Evolutionary conservation across 805 yeast species (phyloP).

Genomic region (Teunomyces pallodes): DNA sequence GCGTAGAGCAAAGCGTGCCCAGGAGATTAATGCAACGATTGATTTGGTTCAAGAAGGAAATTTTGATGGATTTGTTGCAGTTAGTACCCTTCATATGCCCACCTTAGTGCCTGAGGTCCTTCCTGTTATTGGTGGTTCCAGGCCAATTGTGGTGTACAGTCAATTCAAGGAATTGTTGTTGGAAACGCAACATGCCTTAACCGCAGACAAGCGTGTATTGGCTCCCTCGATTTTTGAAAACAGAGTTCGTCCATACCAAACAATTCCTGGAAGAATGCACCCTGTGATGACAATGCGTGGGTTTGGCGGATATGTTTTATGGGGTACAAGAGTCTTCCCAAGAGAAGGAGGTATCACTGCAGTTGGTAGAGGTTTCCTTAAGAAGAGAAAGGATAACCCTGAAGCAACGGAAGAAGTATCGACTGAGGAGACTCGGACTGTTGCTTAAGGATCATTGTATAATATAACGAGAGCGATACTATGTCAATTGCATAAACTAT

Average conservation of each 20-base stretch:
- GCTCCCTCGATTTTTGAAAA: constrained; percentile 84
- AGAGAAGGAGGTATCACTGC: constrained; percentile 55
- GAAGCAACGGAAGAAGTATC: not conserved
- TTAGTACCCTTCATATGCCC: constrained; percentile 68
- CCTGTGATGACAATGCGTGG: constrained; percentile 93
- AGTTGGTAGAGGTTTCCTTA: constrained; percentile 61
- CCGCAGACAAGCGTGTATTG: constrained; percentile 64
- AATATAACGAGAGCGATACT: not conserved
- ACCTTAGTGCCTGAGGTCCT: constrained; percentile 61
- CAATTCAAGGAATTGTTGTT: constrained; percentile 79
- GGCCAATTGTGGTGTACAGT: constrained; percentile 80
- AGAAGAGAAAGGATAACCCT: constrained; percentile 25
- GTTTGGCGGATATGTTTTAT: constrained; percentile 84
- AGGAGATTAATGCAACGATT: constrained; percentile 48
- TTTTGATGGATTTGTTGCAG: constrained; percentile 75
- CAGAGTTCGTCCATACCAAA: constrained; percentile 82
- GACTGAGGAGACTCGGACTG: not conserved
- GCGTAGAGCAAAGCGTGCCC: constrained; percentile 59
- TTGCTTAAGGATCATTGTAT: not conserved
- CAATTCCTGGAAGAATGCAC: constrained; percentile 90
- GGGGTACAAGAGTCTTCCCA: constrained; percentile 79
- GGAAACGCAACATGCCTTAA: constrained; percentile 67
- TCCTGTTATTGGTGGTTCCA: constrained; percentile 72
- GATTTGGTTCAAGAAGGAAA: constrained; percentile 48
- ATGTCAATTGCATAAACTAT: not conserved